Base-by-base conservation (phyloP, 345 rosid species). In the Linum tenue region DNA sequence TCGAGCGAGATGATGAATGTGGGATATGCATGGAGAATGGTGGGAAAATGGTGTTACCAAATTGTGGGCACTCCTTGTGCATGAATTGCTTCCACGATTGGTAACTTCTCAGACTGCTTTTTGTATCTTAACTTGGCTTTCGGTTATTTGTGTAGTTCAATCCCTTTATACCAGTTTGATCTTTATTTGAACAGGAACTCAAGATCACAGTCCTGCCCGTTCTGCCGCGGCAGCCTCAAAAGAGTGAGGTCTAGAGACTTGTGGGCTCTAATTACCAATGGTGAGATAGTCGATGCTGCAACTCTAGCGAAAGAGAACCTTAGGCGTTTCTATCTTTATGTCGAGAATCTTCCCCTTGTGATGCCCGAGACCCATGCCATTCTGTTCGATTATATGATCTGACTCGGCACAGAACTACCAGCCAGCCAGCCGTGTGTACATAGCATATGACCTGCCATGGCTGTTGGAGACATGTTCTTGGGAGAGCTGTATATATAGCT, bases 11-110 rank as follows among this genome's bases (percentile, higher is more conserved):
- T 2, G 83, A 82, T 1, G 90, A 87, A 67, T 87, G 90, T 48
- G 89, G 83, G 56, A 87, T 85, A 64, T 87, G 95, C 80, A 82
- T 87, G 90, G 95, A 87, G 66, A 78, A 69, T 66, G 63, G 74
- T 55, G 71, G 76, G 5, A 80, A 75, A 75, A 76, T 80, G 77
- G 80, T 76, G 4, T 73, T 87, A 59, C 95, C 90, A 6, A 78
- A 69, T 67, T 85, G 95, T 15, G 83, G 84, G 41, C 95, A 87
- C 36, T 81, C 83, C 67, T 64, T 85, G 70, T 87, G 87, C 80
- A 73, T 80, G 15, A 74, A 59, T 71, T 85, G 95, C 80, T 87
- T 78, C 79, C 83, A 75, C 12, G 84, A 85, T 64, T 87, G 90
- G 94, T 87, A 75, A 40, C 31, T 56, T 43, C 35, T n/a, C 12